Conservation (phyloP, 805 yeast species). For the Pichia exigua region DNA sequence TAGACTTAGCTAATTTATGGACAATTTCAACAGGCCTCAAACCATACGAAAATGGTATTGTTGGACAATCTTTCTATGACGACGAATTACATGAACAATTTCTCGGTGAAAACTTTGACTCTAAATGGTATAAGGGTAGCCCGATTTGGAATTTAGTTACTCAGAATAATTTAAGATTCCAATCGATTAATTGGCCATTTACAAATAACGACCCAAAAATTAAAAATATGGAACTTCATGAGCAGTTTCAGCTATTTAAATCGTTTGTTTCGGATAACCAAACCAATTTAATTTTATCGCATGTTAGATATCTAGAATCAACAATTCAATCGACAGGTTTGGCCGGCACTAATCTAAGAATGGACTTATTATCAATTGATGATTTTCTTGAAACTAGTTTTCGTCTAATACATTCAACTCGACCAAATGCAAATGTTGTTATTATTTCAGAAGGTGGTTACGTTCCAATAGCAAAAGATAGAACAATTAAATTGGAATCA, state of each 20-base stretch:
- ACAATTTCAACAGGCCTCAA: conserved; percentile 78
- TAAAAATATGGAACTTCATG: background rate
- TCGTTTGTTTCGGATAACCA: conserved; percentile 60
- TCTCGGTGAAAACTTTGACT: conserved; percentile 41
- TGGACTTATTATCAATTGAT: conserved; percentile 60
- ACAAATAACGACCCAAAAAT: conserved; percentile 30
- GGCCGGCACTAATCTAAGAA: conserved; percentile 45
- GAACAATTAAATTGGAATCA: conserved; percentile 69
- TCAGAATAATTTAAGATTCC: conserved; percentile 50
- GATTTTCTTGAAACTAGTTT: conserved; percentile 44
- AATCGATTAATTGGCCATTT: conserved; percentile 98
- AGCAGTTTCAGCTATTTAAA: conserved; percentile 51
- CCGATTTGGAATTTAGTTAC: conserved; percentile 55
- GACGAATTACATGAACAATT: conserved; percentile 48
- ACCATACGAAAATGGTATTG: conserved; percentile 81
- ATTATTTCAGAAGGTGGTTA: conserved; percentile 90
- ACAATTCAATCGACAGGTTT: conserved; percentile 70
- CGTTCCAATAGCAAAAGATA: conserved; percentile 73
- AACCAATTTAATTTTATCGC: conserved; percentile 71
- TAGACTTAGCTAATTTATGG: conserved; percentile 91
- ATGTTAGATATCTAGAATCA: conserved; percentile 79
- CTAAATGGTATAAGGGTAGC: conserved; percentile 83
- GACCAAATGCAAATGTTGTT: conserved; percentile 65
- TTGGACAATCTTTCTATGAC: conserved; percentile 75
- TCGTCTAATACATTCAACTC: conserved; percentile 42